Conservation (phyloP, 2,329 filamentous ascomycete genomes). For the Polychaeton citri region DNA sequence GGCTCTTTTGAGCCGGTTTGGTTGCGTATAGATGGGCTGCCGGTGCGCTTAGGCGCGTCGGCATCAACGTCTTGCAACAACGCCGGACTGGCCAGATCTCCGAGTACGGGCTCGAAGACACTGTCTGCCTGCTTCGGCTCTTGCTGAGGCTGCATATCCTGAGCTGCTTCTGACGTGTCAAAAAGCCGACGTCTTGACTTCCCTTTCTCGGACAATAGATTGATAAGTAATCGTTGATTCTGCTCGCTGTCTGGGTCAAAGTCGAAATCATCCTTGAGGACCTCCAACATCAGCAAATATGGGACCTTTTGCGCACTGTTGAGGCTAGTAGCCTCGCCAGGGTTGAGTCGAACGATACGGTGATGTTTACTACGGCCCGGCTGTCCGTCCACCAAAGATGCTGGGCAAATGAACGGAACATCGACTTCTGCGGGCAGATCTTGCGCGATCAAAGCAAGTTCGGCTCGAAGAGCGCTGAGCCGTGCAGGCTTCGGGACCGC, state of each 20-base stretch:
- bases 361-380: constrained; percentile 66
- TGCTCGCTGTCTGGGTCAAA: constrained; percentile 64
- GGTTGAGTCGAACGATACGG: constrained; percentile 70
- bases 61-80: constrained; percentile 46
- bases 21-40: constrained; percentile 5
- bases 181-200: constrained; percentile 38
- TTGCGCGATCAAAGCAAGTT: constrained; percentile 66
- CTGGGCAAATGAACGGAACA: constrained; percentile 68
- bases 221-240: constrained; percentile 54
- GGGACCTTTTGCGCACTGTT: constrained; percentile 82
- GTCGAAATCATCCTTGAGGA: constrained; percentile 67
- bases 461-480: constrained; percentile 66
- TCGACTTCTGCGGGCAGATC: constrained; percentile 75
- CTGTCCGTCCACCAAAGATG: constrained; percentile 58
- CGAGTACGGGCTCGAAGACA: constrained; percentile 70
- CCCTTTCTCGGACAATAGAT: constrained; percentile 53
- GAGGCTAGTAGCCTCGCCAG: constrained; percentile 69
- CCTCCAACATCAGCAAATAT: constrained; percentile 73
- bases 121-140: constrained; percentile 46
- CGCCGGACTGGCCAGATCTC: constrained; percentile 63
- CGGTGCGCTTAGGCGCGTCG: constrained; percentile 26
- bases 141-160: constrained; percentile 27
- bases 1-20: constrained; percentile 17
- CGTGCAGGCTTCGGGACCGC: constrained; percentile 70
- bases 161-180: constrained; percentile 44